Percentiles rank a stretch among this genome's conserved stretches.
These are phyloP conservation scores for Fagopyrum esculentum DNA, from an alignment of 148 eudicot species.

Conservation along the genomic window DNA sequence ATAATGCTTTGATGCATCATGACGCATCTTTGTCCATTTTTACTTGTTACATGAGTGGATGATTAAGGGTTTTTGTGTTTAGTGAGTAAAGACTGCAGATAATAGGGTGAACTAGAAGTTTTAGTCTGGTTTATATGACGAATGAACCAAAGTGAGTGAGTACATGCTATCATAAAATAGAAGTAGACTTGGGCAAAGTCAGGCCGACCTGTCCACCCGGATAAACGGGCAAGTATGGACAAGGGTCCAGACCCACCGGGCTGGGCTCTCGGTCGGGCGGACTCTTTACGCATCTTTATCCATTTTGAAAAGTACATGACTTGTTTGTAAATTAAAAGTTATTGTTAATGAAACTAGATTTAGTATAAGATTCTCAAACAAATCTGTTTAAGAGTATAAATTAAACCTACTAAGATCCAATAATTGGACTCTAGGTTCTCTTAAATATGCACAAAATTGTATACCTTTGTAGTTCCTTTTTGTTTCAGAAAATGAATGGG, in stretches of 20 bases:
- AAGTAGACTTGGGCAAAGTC: not conserved
- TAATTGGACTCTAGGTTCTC: not conserved
- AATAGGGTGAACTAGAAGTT: not conserved
- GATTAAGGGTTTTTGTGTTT: not conserved
- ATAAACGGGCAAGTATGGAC: no score
- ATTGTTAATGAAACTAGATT: not conserved
- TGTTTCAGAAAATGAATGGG: not conserved
- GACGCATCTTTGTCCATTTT: constrained; percentile 4
- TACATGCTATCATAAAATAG: not conserved
- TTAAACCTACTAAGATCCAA: not conserved
- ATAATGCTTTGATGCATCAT: not conserved
- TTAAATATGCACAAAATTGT: not conserved
- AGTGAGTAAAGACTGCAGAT: not conserved
- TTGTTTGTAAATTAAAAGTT: not conserved
- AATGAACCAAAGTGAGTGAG: not conserved
- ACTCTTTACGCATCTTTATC: not conserved
- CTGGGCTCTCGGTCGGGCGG: no score
- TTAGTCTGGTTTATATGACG: not conserved
- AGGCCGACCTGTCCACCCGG: no score
- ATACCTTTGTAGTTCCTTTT: not conserved
- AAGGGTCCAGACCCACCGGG: no score
- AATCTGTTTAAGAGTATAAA: not conserved
- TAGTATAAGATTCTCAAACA: not conserved
- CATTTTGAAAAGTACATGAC: not conserved
- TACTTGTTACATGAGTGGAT: constrained; percentile 2